These are phyloP conservation scores for Botrytis aclada DNA, from an alignment of 2,329 filamentous ascomycete species.

Conservation along the genomic window DNA sequence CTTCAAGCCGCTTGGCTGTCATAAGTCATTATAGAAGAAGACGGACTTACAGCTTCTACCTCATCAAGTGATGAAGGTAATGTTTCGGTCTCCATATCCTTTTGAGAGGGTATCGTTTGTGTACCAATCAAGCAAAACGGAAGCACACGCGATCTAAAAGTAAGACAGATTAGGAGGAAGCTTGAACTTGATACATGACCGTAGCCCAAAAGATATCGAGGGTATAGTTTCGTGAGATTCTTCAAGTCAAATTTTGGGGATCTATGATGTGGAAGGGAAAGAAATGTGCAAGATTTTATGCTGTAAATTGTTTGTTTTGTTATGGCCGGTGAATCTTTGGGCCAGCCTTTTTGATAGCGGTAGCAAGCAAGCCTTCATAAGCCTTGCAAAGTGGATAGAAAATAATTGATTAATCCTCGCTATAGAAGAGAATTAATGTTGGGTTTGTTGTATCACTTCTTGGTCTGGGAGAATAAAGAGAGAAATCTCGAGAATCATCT, in stretches of 20 bases:
- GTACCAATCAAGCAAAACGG: background rate
- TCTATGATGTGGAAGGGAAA: background rate
- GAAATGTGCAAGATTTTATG: background rate
- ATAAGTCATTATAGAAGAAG: background rate
- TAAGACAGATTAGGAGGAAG: constrained; percentile 1
- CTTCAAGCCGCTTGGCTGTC: background rate
- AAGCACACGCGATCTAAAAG: background rate
- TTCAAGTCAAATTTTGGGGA: background rate
- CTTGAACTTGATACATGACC: constrained; percentile 3
- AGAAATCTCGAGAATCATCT: background rate
- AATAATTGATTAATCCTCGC: background rate
- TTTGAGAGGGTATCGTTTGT: background rate
- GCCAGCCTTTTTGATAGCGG: background rate
- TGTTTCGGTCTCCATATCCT: constrained; percentile 22
- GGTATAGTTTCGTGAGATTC: background rate
- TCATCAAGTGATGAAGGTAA: constrained; percentile 36
- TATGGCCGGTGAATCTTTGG: constrained; percentile 3
- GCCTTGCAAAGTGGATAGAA: constrained; percentile 12
- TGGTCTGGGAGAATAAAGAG: background rate
- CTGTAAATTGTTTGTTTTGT: background rate
- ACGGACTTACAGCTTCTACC: constrained; percentile 34
- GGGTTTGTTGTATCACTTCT: background rate
- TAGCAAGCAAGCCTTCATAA: background rate
- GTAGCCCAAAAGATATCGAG: background rate
- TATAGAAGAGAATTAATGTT: background rate